Conservation (phyloP, 805 yeast genomes). For the Yarrowia bubula region DNA sequence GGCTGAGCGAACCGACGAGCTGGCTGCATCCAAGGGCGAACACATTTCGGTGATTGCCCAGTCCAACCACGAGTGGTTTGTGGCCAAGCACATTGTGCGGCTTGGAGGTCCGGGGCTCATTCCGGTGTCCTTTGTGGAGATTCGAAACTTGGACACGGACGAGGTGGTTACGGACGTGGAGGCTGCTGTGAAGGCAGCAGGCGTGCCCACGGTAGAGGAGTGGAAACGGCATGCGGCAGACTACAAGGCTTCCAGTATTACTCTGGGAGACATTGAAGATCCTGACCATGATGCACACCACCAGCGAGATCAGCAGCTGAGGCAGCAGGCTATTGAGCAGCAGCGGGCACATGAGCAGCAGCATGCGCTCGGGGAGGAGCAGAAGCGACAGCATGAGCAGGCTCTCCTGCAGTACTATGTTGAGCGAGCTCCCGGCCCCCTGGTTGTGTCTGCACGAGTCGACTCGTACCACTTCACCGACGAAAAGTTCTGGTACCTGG, state of each 20-base stretch:
- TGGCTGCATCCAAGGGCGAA: constrained; percentile 81
- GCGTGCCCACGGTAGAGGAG: constrained; percentile 88
- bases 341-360: constrained; percentile 22
- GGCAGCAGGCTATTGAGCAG: constrained; percentile 13
- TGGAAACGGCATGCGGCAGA: constrained; percentile 91
- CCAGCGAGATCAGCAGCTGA: neutral
- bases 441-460: constrained; percentile 64
- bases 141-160: constrained; percentile 72
- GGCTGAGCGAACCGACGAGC: constrained; percentile 81
- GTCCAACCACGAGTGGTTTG: constrained; percentile 95
- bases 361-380: neutral
- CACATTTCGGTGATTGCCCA: constrained; percentile 92
- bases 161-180: constrained; percentile 54
- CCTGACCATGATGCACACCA: constrained; percentile 15
- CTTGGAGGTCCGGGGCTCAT: constrained; percentile 97
- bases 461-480: constrained; percentile 77
- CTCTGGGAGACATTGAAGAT: constrained; percentile 53
- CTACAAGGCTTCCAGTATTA: constrained; percentile 86
- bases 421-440: constrained; percentile 28
- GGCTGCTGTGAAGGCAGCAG: constrained; percentile 61
- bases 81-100: constrained; percentile 92
- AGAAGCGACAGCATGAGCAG: constrained; percentile 24
- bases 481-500: constrained; percentile 85
- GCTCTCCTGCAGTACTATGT: neutral
- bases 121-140: constrained; percentile 84